Evolutionary conservation across 345 rosid species (phyloP).

Genomic region (Linum trigynum): DNA sequence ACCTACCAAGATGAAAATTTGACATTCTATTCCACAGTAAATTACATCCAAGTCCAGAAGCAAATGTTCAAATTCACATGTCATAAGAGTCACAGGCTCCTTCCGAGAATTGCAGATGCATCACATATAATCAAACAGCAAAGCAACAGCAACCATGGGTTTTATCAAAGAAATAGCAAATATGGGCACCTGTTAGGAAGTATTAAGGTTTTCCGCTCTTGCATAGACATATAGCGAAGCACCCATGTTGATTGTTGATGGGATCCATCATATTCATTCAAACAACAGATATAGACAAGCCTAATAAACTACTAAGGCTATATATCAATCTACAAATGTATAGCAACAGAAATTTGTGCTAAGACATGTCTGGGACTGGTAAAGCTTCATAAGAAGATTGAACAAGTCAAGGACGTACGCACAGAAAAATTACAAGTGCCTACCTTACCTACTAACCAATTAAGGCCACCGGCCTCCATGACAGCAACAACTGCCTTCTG

Average conservation of each 20-base stretch:
- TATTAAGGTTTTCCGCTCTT: background rate
- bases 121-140: background rate
- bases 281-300: background rate
- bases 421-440: conserved; percentile 32
- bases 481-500: conserved; percentile 56
- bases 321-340: background rate
- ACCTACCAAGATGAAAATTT: background rate
- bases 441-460: conserved; percentile 93
- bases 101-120: background rate
- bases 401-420: conserved; percentile 6
- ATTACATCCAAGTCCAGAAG: background rate
- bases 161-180: background rate
- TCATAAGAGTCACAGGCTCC: background rate
- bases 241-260: background rate
- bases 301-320: background rate
- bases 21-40: background rate
- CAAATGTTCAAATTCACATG: background rate
- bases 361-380: background rate
- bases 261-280: background rate
- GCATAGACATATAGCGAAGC: background rate
- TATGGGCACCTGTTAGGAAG: background rate
- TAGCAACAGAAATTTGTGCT: background rate
- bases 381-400: background rate
- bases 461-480: conserved; percentile 83
- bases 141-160: background rate